Conservation (phyloP, 2,329 filamentous ascomycete species). For the Waltergamsia citrina region DNA sequence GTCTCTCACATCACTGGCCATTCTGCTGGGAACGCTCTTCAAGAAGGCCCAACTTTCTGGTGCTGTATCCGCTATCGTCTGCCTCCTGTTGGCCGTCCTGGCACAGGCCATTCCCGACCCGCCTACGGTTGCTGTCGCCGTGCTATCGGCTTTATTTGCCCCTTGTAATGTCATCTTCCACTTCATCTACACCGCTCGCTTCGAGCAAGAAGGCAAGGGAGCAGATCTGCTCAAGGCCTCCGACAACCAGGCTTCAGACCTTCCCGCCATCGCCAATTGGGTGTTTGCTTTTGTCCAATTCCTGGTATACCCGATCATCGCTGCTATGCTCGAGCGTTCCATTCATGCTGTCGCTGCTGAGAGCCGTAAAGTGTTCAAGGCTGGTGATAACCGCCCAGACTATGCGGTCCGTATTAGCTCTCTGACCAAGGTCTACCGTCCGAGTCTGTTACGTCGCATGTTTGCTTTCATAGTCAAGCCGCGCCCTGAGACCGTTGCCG, state of each 20-base stretch:
- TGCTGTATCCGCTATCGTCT: slow-evolving; percentile 61
- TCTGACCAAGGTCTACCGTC: slow-evolving; percentile 68
- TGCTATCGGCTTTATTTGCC: slow-evolving; percentile 67
- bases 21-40: slow-evolving; percentile 70
- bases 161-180: slow-evolving; percentile 80
- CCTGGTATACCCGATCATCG: slow-evolving; percentile 57
- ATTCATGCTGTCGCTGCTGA: slow-evolving; percentile 43
- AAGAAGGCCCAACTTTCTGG: slow-evolving; percentile 74
- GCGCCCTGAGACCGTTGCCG: slow-evolving; percentile 61
- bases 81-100: slow-evolving; percentile 64
- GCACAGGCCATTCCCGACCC: slow-evolving; percentile 61
- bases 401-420: slow-evolving; percentile 56
- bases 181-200: slow-evolving; percentile 61
- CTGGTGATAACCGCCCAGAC: slow-evolving; percentile 24
- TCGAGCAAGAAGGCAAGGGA: slow-evolving; percentile 48
- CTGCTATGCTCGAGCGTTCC: slow-evolving; percentile 58
- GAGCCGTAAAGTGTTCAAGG: slow-evolving; percentile 28
- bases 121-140: slow-evolving; percentile 49
- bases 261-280: slow-evolving; percentile 65
- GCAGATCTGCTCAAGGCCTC: slow-evolving; percentile 51
- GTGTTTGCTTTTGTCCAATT: slow-evolving; percentile 67
- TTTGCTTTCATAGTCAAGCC: slow-evolving; percentile 35
- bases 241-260: slow-evolving; percentile 50
- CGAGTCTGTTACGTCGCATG: slow-evolving; percentile 46
- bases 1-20: slow-evolving; percentile 63